Evolutionary conservation across 2,329 filamentous ascomycete genomes (phyloP), one percentile per base, ranked within the genome.

Genomic region (Neonectria neomacrospora): DNA sequence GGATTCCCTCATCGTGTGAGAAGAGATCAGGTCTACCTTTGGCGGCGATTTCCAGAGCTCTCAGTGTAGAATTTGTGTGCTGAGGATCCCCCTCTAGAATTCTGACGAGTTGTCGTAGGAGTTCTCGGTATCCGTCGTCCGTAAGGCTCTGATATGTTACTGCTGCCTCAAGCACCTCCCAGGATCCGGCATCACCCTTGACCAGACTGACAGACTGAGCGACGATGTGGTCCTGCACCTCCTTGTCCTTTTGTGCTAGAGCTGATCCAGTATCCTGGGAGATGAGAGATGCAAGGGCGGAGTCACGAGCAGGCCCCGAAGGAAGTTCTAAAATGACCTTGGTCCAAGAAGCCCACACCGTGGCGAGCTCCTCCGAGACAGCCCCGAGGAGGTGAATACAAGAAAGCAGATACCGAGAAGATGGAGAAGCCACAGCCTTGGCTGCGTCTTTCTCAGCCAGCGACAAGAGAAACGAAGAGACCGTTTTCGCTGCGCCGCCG

Each of bases 371-470:
- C 0, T 71, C 68, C 0, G 77, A 76, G 16, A 81, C 79, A 30
- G 80, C 74, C 1, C 85, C 83, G 42, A 89, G 80, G 1, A 85
- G 76, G 51, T 89, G 85, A 0, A 97, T 80, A 11, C 89, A 87
- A 0, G 89, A 86, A 8, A 94, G 80, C 0, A 97, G 76, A 54
- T 90, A 85, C 2, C 85, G 77, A 0, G 88, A 86, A 1, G 93
- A 94, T 0, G 91, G 87, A 0, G 92, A 94, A 2, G 85, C 78
- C 3, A 94, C 78, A 16, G 96, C 79, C 1, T 81, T 78, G 0
- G 85, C 80, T 14, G 91, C 80, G 64, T 89, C 81, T 1, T 86
- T 79, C 20, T 81, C 76, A 5, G 91, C 77, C 44, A 91, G 87
- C 1, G 70, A 67, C 2, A 77, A 75, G 2, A 89, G 77, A 16